Conservation (phyloP, 495 filamentous ascomycete species). For the Cladorrhinum samala region DNA sequence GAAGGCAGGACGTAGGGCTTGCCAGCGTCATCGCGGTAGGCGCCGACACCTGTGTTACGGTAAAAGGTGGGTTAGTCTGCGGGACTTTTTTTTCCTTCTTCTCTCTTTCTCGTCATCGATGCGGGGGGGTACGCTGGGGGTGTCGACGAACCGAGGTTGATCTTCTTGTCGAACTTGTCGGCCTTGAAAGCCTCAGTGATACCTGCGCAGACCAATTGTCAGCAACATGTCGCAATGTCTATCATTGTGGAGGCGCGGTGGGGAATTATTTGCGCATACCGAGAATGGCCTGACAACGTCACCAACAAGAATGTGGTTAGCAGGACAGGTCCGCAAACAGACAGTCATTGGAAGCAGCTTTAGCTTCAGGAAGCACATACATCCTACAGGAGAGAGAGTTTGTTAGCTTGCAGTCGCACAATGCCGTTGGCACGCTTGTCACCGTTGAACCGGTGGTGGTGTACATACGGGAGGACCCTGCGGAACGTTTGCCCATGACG, state of each 20-base stretch:
- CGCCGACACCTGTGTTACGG: constrained; percentile 56
- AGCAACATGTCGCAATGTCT: constrained; percentile 3
- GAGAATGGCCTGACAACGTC: constrained; percentile 60
- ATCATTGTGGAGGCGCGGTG: neutral
- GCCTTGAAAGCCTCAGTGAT: constrained; percentile 99
- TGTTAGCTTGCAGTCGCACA: neutral
- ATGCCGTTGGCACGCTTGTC: too few species aligned
- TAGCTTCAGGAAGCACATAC: constrained; percentile 43
- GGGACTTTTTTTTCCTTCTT: neutral
- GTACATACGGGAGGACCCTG: constrained; percentile 86
- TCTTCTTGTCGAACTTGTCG: constrained; percentile 84
- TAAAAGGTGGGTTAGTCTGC: constrained; percentile 20
- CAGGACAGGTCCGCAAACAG: constrained; percentile 1
- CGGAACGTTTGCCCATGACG: constrained; percentile 82
- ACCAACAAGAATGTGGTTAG: constrained; percentile 15
- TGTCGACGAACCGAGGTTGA: constrained; percentile 69
- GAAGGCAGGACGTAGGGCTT: constrained; percentile 97
- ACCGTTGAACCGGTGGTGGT: constrained; percentile 17
- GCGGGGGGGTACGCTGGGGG: neutral
- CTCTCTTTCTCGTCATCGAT: neutral
- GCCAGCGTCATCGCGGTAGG: constrained; percentile 88
- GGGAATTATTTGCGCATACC: constrained; percentile 40
- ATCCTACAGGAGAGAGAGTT: constrained; percentile 40
- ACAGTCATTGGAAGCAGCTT: neutral
- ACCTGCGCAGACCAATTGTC: constrained; percentile 42